These are phyloP conservation scores for Talaromyces atroroseus DNA, from an alignment of 2,329 filamentous ascomycete genomes.

Conservation along the genomic window DNA sequence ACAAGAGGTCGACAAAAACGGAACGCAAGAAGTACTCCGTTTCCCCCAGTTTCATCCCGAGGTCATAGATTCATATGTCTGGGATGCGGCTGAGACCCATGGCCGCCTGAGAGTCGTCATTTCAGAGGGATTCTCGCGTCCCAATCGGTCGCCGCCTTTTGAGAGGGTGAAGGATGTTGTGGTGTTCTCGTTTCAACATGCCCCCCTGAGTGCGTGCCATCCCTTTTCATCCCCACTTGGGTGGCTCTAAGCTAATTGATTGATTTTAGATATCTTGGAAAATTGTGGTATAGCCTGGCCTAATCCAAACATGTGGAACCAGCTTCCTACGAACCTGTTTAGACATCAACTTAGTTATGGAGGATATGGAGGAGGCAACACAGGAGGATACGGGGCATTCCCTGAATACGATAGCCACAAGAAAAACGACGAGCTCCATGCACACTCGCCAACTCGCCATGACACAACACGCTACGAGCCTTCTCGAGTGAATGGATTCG, in stretches of 20 bases:
- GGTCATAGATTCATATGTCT: slow-evolving; percentile 62
- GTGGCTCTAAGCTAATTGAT: not conserved
- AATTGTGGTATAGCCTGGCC: slow-evolving; percentile 73
- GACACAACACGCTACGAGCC: slow-evolving; percentile 13
- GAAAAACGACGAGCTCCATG: slow-evolving; percentile 51
- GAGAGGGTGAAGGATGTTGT: slow-evolving; percentile 67
- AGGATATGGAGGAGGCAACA: not conserved
- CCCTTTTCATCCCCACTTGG: not conserved
- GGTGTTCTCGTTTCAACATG: slow-evolving; percentile 79
- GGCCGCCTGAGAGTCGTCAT: slow-evolving; percentile 73
- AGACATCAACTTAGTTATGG: slow-evolving; percentile 25
- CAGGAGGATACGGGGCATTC: not conserved
- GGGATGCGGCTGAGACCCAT: slow-evolving; percentile 64
- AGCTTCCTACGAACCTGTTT: slow-evolving; percentile 35
- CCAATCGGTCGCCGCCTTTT: slow-evolving; percentile 46
- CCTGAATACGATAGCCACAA: slow-evolving; percentile 31
- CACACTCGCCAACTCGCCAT: slow-evolving; percentile 55
- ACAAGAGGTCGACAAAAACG: slow-evolving; percentile 47
- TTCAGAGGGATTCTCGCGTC: slow-evolving; percentile 63
- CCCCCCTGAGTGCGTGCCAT: slow-evolving; percentile 59
- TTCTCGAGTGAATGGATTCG: slow-evolving; percentile 15
- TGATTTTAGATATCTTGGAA: slow-evolving; percentile 61
- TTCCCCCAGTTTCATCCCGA: slow-evolving; percentile 70
- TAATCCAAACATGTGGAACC: slow-evolving; percentile 63
- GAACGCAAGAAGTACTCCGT: slow-evolving; percentile 56